Evolutionary conservation across 768 basidiomycete species (phyloP), one percentile per base, ranked within the genome.

Genomic region (Termitomyces eurrhizus): DNA sequence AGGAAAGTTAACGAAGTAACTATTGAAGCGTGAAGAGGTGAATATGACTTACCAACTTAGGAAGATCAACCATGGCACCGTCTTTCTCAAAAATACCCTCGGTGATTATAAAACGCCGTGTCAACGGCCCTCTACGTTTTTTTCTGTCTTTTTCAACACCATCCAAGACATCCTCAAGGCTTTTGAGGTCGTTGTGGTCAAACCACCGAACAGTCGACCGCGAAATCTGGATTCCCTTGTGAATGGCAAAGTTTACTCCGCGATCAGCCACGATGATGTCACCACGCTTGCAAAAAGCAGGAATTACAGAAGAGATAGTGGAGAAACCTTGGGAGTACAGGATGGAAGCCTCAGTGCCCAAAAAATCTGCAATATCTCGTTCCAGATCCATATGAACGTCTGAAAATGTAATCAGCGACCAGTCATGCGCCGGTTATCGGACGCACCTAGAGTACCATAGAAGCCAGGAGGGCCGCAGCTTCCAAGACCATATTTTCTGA

Each of bases 241-340:
- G 95, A 57, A 98, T 92, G 16, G 92, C 87, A 72, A 98, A 94
- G 74, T 92, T 96, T 66, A 95, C 88, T n/a, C 88, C 85, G n/a
- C 93, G 87, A 73, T 99, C 96, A 4, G 94, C 95, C n/a, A 99
- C 92, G 68, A 99, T 95, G 68, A 99, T 86, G 68, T 99, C 96
- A 2, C 95, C 95, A 62, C 96, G 87, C 72, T 99, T 98, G 80
- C 91, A 93, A 75, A 98, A 99, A 1, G 97, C 93, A 0, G 97
- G 93, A 61, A 98, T 97, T 68, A 95, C 93, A 16, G 94, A 96
- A 4, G 92, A 87, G 64, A 93, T 86, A 58, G 94, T 93, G 9
- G 92, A 86, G 73, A 96, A 98, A 13, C 88, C 89, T 75, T 98
- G 96, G 0, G 95, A 89, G 72, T 98, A 98, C 62, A 98, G 82